phyloP scores from a whole-genome alignment of 1,139 yeast genomes.

The Saccharomyces hybrid region DNA sequence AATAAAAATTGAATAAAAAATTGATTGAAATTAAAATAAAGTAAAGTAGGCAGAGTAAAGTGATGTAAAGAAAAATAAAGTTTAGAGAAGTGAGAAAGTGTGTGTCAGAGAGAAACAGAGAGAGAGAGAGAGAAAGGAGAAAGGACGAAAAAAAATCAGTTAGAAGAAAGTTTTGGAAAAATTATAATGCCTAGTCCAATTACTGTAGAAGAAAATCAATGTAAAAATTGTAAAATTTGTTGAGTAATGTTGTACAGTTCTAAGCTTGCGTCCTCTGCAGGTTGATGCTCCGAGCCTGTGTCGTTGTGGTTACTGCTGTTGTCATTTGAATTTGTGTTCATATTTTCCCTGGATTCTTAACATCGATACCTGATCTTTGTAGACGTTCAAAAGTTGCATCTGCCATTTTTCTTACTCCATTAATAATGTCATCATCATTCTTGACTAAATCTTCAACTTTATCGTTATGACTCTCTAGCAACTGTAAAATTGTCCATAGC shows the following conservation, averaged over 20 bases:
- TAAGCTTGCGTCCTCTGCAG: conserved; percentile 52
- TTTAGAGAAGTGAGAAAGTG: background rate
- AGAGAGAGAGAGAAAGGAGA: background rate
- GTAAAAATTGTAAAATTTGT: conserved; percentile 50
- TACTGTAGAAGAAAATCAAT: conserved; percentile 12
- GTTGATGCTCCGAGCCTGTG: conserved; percentile 30
- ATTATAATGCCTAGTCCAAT: background rate
- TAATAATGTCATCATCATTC: conserved; percentile 49
- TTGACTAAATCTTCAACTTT: conserved; percentile 61
- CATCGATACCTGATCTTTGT: conserved; percentile 23
- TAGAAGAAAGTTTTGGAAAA: background rate
- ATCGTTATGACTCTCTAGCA: conserved; percentile 76
- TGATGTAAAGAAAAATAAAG: background rate
- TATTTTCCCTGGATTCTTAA: conserved; percentile 13
- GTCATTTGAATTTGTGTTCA: conserved; percentile 6
- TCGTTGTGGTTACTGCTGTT: conserved; percentile 31
- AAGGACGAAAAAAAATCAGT: background rate
- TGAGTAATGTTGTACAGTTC: conserved; percentile 74
- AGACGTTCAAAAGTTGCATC: conserved; percentile 33
- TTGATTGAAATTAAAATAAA: background rate
- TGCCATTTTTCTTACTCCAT: conserved; percentile 48
- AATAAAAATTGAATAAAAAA: background rate
- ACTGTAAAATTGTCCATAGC: conserved; percentile 90
- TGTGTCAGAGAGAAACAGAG: background rate
- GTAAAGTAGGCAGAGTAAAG: background rate